Percentiles rank a stretch among this genome's conserved stretches.
These are phyloP conservation scores for Podila horticola DNA, from an alignment of 192 early-diverging fungal genomes.

Conservation along the genomic window DNA sequence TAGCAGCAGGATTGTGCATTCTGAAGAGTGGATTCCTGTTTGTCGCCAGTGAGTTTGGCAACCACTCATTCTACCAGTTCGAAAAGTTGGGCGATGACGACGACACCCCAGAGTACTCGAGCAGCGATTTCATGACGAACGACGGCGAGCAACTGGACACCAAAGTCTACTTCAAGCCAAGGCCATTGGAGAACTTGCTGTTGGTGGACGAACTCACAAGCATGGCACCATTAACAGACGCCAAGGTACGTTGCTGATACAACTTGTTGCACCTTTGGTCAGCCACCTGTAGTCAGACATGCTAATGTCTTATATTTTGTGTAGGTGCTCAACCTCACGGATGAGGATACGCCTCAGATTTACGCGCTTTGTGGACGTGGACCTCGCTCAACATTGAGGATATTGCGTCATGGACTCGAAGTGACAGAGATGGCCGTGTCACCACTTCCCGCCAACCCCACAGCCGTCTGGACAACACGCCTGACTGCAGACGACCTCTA, in stretches of 20 bases:
- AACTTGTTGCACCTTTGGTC: background rate
- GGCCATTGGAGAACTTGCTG: constrained; percentile 82
- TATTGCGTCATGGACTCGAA: constrained; percentile 93
- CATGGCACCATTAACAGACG: constrained; percentile 81
- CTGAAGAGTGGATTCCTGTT: constrained; percentile 96
- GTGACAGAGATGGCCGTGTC: constrained; percentile 92
- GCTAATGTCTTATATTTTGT: background rate
- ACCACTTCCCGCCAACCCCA: constrained; percentile 93
- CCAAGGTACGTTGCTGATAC: constrained; percentile 57
- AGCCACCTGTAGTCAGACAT: too few relatives aligned
- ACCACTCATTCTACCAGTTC: constrained; percentile 95
- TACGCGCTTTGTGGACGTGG: constrained; percentile 91
- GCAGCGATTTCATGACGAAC: constrained; percentile 70
- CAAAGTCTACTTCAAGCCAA: constrained; percentile 73
- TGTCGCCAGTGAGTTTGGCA: constrained; percentile 90
- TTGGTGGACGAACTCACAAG: constrained; percentile 94
- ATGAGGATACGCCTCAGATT: constrained; percentile 95
- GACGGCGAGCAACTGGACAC: constrained; percentile 59
- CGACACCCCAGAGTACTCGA: constrained; percentile 83
- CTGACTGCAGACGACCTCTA: constrained; percentile 49
- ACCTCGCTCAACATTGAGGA: constrained; percentile 81
- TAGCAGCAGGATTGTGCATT: constrained; percentile 80
- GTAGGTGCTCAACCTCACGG: constrained; percentile 82
- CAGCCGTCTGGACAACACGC: constrained; percentile 87
- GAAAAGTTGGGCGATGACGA: constrained; percentile 93